Percentiles rank a stretch among this genome's conserved stretches.
Evolutionary conservation across 1,284 basidiomycete genomes (phyloP).

Genomic region (Cutaneotrichosporon dermatis): DNA sequence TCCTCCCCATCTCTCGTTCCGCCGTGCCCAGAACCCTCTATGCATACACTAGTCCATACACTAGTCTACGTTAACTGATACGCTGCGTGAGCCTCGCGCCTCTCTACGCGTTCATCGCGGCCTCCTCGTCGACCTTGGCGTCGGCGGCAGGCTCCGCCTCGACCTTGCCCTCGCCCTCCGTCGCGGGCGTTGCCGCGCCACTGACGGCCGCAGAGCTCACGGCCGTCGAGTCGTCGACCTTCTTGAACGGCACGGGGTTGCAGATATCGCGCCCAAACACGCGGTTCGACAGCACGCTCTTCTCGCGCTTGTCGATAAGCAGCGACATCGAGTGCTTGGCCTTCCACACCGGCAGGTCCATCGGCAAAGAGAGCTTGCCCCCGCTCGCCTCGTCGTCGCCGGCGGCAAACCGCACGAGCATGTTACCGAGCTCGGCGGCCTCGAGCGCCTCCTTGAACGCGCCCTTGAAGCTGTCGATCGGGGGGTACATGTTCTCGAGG

Average conservation of each 20-base stretch:
- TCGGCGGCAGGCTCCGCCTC: conserved; percentile 6
- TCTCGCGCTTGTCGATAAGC: conserved; percentile 92
- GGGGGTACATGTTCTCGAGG: conserved; percentile 71
- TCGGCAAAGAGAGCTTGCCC: conserved; percentile 64
- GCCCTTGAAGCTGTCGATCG: conserved; percentile 60
- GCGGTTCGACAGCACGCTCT: conserved; percentile 54
- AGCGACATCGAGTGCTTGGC: conserved; percentile 75
- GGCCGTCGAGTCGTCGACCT: conserved; percentile 2
- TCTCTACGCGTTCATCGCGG: conserved; percentile 19
- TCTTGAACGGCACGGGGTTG: conserved; percentile 29
- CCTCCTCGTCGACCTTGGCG: conserved; percentile 25
- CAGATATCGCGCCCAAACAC: conserved; percentile 45
- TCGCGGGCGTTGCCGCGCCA: conserved; percentile 6
- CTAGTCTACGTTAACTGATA: background rate
- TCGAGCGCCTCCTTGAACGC: conserved; percentile 51
- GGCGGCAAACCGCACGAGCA: conserved; percentile 64
- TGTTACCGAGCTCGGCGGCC: conserved; percentile 57
- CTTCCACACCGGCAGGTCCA: conserved; percentile 85
- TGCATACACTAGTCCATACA: background rate
- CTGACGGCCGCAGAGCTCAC: conserved; percentile 1
- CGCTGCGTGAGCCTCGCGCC: too few relatives aligned
- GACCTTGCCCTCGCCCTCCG: conserved; percentile 5
- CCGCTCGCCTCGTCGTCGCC: conserved; percentile 52
- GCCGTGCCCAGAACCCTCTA: background rate
- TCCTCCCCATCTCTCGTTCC: too few relatives aligned